A percentile compares a stretch with the other conserved stretches of the same genome.
phyloP scores from a whole-genome alignment of 768 basidiomycete species.

The Suillus bovinus region DNA sequence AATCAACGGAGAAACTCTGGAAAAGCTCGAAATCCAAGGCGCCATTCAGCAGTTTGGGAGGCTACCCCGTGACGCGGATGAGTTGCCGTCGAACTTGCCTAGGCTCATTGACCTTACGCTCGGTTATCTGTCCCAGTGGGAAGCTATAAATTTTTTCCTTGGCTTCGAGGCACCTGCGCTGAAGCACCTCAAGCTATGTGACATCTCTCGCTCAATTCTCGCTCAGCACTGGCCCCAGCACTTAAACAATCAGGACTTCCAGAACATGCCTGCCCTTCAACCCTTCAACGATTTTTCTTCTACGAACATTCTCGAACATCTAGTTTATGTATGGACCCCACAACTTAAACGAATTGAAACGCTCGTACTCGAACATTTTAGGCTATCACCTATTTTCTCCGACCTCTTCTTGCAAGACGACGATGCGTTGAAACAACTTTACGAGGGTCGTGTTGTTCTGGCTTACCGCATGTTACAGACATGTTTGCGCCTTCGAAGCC shows the following conservation, averaged over 20 bases:
- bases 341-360: constrained; percentile 7
- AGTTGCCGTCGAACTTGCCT: constrained; percentile 1
- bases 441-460: background rate
- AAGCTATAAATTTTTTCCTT: constrained; percentile 5
- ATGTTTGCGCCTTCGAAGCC: background rate
- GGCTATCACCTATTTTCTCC: background rate
- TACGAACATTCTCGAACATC: constrained; percentile 2
- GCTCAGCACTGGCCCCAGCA: too few relatives aligned
- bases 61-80: too few relatives aligned
- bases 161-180: constrained; percentile 4
- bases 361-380: background rate
- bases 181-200: constrained; percentile 9
- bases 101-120: constrained; percentile 9
- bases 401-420: background rate
- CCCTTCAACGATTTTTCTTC: background rate
- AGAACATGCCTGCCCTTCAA: background rate
- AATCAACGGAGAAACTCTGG: constrained; percentile 7
- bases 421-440: background rate
- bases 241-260: background rate
- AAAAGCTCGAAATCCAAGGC: constrained; percentile 10
- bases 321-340: background rate
- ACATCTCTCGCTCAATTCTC: background rate
- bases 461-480: background rate
- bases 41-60: background rate
- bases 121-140: constrained; percentile 9